Base-by-base conservation (phyloP, 208 protist genomes). In the Leishmania arabica region DNA sequence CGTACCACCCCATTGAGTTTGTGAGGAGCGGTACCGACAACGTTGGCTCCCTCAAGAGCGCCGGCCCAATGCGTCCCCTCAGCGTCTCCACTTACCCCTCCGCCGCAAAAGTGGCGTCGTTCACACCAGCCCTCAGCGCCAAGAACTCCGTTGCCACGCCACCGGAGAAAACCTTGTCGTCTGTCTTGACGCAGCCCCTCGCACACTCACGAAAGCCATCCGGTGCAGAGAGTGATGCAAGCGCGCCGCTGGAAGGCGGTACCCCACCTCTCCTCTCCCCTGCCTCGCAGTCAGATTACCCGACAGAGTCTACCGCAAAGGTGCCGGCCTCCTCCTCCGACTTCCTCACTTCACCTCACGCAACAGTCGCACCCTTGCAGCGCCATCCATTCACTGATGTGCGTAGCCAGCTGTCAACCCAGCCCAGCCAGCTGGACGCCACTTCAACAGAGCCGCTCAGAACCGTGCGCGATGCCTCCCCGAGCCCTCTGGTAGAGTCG, bases 1-100 rank as follows among this genome's bases (percentile, higher is more conserved):
- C 77, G 40, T 74, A 74, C 62, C 76, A 85, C 71, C 76, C 76
- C 8, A 78, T 81, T 42, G 76, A 73, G 53, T 68, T 77, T 37
- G 42, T 77, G 70, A 24, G 54, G 70, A 47, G 68, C 34, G 42
- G 17, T 47, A 34, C 42, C 2, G 58, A 71, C 1, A 34, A 37
- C 24, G 47, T 64, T 34, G 65, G 34, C 31, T 81, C 60, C 34
- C 40, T 74, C 1, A 56, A 74, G 77, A 85, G 77, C 45, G 64
- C 60, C 13, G 49, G 71, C 9, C 64, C 77, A 7, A 13, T 37
- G 56, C 56, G 37, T 4, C 15, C 70, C 47, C 56, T 64, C 37
- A 80, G 75, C 69, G 45, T 40, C 9, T 84, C 75, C 17, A 70
- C 27, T 37, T 53, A 60, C 2, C 49, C 34, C 54, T 70, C 75